phyloP scores from a whole-genome alignment of 306 rosid species.

The Lupinus albus region DNA sequence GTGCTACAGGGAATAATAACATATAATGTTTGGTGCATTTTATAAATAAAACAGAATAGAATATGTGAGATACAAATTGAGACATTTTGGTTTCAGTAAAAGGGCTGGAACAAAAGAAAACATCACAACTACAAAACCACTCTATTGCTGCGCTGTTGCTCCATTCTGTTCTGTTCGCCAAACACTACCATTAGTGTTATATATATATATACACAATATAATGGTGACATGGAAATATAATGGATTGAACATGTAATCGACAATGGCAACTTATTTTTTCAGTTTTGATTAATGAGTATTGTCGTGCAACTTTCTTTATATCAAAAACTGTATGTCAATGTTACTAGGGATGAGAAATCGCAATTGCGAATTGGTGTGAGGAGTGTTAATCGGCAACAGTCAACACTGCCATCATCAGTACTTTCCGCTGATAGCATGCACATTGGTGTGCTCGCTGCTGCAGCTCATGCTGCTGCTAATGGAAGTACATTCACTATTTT shows the following conservation, averaged over 20 bases:
- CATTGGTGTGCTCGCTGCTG: conserved; percentile 98
- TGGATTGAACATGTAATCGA: neutral
- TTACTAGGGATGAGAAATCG: conserved; percentile 84
- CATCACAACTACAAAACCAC: no score
- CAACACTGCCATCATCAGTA: conserved; percentile 88
- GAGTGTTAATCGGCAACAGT: conserved; percentile 93
- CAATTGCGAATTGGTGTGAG: conserved; percentile 85
- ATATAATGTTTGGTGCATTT: no score
- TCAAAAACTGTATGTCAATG: conserved; percentile 23
- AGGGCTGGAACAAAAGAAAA: no score
- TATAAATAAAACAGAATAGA: no score
- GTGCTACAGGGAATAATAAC: no score
- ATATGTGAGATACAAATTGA: neutral
- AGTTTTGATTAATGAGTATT: neutral
- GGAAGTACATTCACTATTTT: conserved; percentile 85
- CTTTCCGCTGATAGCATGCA: conserved; percentile 99
- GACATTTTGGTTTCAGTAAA: no score
- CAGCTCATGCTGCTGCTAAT: conserved; percentile 95
- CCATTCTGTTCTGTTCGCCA: no score
- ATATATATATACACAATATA: neutral
- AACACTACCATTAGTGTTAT: neutral
- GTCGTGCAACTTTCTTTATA: neutral
- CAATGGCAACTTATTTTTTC: conserved; percentile 7
- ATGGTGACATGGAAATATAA: neutral
- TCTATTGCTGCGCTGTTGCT: no score